Percentiles rank a stretch among this genome's conserved stretches.
Evolutionary conservation across 441 rosid genomes (phyloP).

Genomic region (Pelargonium australe): DNA sequence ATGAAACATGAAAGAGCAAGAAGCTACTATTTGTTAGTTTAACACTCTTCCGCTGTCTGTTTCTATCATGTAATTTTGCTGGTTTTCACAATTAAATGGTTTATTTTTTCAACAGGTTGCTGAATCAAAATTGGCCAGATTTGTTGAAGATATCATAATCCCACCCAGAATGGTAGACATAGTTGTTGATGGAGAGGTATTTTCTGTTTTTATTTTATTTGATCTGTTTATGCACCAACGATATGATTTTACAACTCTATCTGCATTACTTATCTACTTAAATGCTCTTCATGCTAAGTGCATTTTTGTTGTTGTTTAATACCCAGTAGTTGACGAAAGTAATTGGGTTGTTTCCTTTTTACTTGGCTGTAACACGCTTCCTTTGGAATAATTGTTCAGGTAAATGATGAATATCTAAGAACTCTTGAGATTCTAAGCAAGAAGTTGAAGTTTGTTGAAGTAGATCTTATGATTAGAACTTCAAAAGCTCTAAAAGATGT

Average conservation of each 20-base stretch:
- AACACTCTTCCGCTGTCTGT: background rate
- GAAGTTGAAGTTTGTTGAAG: constrained; percentile 83
- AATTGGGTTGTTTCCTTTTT: background rate
- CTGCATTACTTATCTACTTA: constrained; percentile 3
- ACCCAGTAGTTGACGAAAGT: constrained; percentile 2
- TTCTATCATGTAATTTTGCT: background rate
- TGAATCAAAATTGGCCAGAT: constrained; percentile 88
- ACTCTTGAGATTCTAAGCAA: constrained; percentile 85
- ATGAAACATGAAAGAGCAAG: background rate
- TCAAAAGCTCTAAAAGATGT: constrained; percentile 95
- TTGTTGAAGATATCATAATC: constrained; percentile 95
- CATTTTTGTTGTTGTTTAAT: constrained; percentile 10
- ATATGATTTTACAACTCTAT: background rate
- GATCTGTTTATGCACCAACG: constrained; percentile 1
- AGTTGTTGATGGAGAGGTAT: constrained; percentile 98
- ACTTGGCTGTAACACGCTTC: constrained; percentile 20
- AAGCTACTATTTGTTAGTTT: background rate
- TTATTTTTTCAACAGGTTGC: constrained; percentile 58
- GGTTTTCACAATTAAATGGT: background rate
- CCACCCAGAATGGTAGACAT: constrained; percentile 98
- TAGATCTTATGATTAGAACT: constrained; percentile 67
- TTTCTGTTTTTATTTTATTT: constrained; percentile 20
- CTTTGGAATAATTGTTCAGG: constrained; percentile 46
- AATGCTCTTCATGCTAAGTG: background rate
- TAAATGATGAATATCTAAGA: constrained; percentile 88